Evolutionary conservation across 1,284 basidiomycete genomes (phyloP).

Genomic region (Cutaneotrichosporon sp.): DNA sequence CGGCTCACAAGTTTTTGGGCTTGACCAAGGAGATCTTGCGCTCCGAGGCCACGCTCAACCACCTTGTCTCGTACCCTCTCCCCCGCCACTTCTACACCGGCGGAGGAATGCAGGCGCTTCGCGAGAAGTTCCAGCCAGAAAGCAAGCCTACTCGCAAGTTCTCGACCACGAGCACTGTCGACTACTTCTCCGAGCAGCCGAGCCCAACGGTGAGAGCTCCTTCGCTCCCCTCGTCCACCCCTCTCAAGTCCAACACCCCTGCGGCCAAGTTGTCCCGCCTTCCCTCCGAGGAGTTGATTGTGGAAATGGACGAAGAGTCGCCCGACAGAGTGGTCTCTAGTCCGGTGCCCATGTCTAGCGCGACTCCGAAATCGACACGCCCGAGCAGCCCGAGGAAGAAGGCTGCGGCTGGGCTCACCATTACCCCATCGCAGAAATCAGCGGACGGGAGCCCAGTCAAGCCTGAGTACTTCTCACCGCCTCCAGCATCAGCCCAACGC

Average conservation of each 20-base stretch:
- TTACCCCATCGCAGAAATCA: neutral
- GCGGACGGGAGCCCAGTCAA: neutral
- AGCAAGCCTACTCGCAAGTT: neutral
- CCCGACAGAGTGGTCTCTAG: neutral
- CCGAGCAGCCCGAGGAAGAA: neutral
- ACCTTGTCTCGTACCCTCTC: conserved; percentile 91
- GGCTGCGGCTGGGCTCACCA: neutral
- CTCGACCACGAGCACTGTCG: conserved; percentile 18
- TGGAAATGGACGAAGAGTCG: neutral
- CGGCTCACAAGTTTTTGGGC: conserved; percentile 91
- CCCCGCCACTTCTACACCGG: conserved; percentile 89
- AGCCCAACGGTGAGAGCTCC: conserved; percentile 47
- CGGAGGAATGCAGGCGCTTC: conserved; percentile 84
- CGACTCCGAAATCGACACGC: neutral
- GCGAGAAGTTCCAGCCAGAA: conserved; percentile 67
- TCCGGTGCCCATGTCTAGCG: neutral
- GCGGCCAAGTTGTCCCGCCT: conserved; percentile 14
- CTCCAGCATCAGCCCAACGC: conserved; percentile 15
- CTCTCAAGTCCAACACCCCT: conserved; percentile 33
- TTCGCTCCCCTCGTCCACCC: conserved; percentile 41
- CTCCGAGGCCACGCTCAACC: conserved; percentile 95
- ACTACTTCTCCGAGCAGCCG: conserved; percentile 51
- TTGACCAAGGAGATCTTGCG: conserved; percentile 92
- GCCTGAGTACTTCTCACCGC: neutral
- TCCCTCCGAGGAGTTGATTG: conserved; percentile 8